phyloP scores from a whole-genome alignment of 306 rosid genomes.

The Styphnolobium japonicum region DNA sequence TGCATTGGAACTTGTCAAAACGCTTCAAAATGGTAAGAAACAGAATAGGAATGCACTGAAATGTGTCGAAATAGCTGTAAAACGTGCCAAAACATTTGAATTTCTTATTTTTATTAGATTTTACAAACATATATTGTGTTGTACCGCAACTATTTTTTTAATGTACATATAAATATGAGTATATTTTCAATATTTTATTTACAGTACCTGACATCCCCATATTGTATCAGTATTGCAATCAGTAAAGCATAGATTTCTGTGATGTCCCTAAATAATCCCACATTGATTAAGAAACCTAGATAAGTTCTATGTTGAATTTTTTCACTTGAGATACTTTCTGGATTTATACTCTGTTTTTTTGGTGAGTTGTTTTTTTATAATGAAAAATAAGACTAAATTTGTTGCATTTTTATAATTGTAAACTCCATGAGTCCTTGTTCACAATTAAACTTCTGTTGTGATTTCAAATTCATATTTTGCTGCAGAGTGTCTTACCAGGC shows the following conservation, averaged over 20 bases:
- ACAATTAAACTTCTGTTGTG: not conserved
- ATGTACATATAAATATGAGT: too few species aligned
- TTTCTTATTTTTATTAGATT: not conserved
- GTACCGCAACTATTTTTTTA: not conserved
- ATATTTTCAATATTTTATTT: too few species aligned
- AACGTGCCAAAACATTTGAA: not conserved
- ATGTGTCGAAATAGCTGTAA: not conserved
- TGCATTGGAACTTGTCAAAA: not conserved
- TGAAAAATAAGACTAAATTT: not conserved
- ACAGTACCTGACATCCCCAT: not conserved
- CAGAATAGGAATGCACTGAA: not conserved
- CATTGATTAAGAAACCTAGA: not conserved
- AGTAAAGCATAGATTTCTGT: not conserved
- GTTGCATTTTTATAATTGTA: not conserved
- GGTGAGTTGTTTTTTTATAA: not conserved
- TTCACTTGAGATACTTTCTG: not conserved
- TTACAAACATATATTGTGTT: not conserved
- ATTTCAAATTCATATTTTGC: not conserved
- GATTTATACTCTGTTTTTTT: not conserved
- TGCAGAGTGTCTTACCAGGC: slow-evolving; percentile 88
- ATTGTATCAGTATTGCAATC: not conserved
- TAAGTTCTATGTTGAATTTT: not conserved
- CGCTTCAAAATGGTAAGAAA: too few species aligned
- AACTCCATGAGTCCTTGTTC: not conserved
- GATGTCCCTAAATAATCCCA: not conserved